Base-by-base conservation (phyloP, 2,329 filamentous ascomycete genomes). In the Microthyrium microscopicum region DNA sequence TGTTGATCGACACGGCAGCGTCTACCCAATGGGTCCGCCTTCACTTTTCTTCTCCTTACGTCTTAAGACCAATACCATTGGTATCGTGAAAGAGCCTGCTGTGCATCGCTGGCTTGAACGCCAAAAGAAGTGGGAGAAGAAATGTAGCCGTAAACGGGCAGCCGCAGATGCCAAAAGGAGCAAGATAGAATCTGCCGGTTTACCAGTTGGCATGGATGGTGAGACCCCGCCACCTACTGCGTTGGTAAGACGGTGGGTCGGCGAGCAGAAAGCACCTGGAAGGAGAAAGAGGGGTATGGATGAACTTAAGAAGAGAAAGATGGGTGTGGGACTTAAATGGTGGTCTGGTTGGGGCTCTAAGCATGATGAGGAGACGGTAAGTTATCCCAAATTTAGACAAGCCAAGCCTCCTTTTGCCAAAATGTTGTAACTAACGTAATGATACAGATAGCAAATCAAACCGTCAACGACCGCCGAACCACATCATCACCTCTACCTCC, bases 311-410 rank as follows among this genome's bases (percentile, higher is more conserved):
- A 73, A 63, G 53, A 64, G 51, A 35, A 54, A 56, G 42, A 75
- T 70, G 62, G 84, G 79, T 42, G 70, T 77, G 55, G 81, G 78
- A 5, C 61, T 94, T 52, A 71, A 75, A 3, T 58, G 94, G 42
- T 95, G 87, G 87, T 79, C 74, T 31, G 62, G 77, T 2, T 91
- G 84, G 79, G 84, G 82, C 11, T 85, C 77, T 29, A 91, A 80
- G 50, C 83, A 94, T 48, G 89, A 95, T 49, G 70, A 87, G 52
- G 65, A 65, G 40, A 79, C 78, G 0, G 64, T 91, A 45, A 36
- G 48, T 41, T n/a, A n/a, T 22, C 30, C n/a, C n/a, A 17, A 16
- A 20, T 29, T n/a, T 7, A 31, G 15, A n/a, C 13, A 8, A 26
- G 25, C 19, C 21, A 17, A 29, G 20, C 3, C 16, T 29, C 7